Evolutionary conservation across 805 yeast species (phyloP).

Genomic region (Ascoidea rubescens): DNA sequence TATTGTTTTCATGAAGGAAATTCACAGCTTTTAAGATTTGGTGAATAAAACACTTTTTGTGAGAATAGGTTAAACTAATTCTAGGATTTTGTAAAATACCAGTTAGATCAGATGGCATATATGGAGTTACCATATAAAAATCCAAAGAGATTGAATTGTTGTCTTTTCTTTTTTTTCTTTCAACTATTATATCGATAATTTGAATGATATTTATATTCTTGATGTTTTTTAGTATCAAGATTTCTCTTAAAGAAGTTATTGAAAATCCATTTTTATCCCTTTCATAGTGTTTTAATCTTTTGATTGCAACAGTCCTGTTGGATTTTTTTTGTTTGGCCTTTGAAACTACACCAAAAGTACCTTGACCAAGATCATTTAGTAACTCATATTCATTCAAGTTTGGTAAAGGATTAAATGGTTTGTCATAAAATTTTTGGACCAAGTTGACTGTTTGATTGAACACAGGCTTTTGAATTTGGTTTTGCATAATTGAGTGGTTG

Average conservation of each 20-base stretch:
- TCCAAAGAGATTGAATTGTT: slow-evolving; percentile 11
- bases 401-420: neutral
- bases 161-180: slow-evolving; percentile 3
- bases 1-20: slow-evolving; percentile 54
- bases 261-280: slow-evolving; percentile 50
- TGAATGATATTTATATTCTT: slow-evolving; percentile 61
- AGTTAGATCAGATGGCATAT: slow-evolving; percentile 83
- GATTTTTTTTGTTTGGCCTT: slow-evolving; percentile 50
- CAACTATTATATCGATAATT: slow-evolving; percentile 60
- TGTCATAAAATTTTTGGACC: no score
- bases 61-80: slow-evolving; percentile 43
- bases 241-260: slow-evolving; percentile 88
- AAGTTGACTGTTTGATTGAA: neutral
- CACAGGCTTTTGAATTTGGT: neutral
- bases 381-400: slow-evolving; percentile 18
- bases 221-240: slow-evolving; percentile 61
- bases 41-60: slow-evolving; percentile 68
- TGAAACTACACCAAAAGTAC: slow-evolving; percentile 84
- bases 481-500: neutral
- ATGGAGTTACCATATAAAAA: slow-evolving; percentile 83
- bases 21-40: slow-evolving; percentile 74
- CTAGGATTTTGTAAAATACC: slow-evolving; percentile 77
- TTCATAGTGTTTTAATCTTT: slow-evolving; percentile 46
- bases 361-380: slow-evolving; percentile 49
- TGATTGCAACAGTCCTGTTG: slow-evolving; percentile 65